A percentile compares a stretch with the other conserved stretches of the same genome.
These are phyloP conservation scores for Tuber umbilicatum DNA, from an alignment of 495 filamentous ascomycete species.

Conservation along the genomic window DNA sequence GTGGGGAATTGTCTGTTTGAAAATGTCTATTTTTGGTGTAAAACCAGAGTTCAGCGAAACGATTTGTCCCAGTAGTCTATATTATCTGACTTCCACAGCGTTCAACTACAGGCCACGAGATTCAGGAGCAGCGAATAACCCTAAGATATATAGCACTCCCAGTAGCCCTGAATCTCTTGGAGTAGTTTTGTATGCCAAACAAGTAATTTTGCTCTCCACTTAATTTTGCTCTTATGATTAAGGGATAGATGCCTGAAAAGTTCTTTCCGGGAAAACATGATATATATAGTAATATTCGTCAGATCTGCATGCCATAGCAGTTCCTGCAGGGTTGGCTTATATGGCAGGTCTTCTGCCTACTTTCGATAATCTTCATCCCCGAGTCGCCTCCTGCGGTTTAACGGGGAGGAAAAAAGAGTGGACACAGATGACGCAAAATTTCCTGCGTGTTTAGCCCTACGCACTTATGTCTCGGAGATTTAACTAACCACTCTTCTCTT, in stretches of 20 bases:
- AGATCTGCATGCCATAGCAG: constrained; percentile 51
- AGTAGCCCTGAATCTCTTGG: constrained; percentile 46
- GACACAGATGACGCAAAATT: not conserved
- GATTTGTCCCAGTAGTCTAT: too few relatives aligned
- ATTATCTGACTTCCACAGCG: constrained; percentile 47
- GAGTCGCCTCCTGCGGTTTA: not conserved
- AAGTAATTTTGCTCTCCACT: constrained; percentile 41
- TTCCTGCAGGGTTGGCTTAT: constrained; percentile 44
- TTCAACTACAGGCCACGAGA: constrained; percentile 42
- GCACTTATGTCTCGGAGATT: not conserved
- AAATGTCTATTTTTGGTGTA: too few relatives aligned
- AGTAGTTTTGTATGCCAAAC: constrained; percentile 45
- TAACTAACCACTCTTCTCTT: not conserved
- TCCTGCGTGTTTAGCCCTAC: not conserved
- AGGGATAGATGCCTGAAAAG: constrained; percentile 47
- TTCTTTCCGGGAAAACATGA: constrained; percentile 44
- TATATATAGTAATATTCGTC: constrained; percentile 50
- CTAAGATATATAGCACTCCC: constrained; percentile 46
- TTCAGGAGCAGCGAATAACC: constrained; percentile 46
- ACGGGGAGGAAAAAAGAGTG: not conserved
- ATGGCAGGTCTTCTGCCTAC: not conserved
- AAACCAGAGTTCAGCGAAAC: too few relatives aligned
- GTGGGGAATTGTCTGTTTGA: too few relatives aligned
- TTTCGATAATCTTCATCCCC: not conserved
- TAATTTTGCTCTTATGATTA: not conserved